phyloP scores from a whole-genome alignment of 306 rosid genomes.

The Rosa multiflora region DNA sequence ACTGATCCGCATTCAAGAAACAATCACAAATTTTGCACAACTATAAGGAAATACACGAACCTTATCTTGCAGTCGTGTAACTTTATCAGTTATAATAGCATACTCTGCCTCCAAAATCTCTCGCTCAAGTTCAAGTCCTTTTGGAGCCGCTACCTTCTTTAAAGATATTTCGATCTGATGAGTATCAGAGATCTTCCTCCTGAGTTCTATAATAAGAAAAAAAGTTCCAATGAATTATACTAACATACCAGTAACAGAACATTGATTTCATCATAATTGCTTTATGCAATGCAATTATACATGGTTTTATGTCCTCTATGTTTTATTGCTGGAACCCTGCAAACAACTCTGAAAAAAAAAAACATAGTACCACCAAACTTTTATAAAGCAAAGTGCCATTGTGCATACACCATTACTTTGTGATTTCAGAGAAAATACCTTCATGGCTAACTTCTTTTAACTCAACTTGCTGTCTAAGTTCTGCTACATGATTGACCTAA shows the following conservation, averaged over 20 bases:
- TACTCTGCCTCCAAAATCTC: slow-evolving; percentile 85
- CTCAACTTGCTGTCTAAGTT: slow-evolving; percentile 60
- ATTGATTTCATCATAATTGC: slow-evolving; percentile 23
- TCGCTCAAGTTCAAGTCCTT: slow-evolving; percentile 74
- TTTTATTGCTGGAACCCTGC: not conserved
- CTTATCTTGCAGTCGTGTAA: slow-evolving; percentile 61
- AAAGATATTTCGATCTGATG: slow-evolving; percentile 50
- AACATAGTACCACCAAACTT: not conserved
- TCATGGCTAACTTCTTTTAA: slow-evolving; percentile 63
- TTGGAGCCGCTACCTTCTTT: slow-evolving; percentile 59
- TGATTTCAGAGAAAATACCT: slow-evolving; percentile 46
- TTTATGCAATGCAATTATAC: not conserved
- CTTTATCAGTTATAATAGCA: slow-evolving; percentile 58
- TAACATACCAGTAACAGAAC: slow-evolving; percentile 14
- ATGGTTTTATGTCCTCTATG: not conserved
- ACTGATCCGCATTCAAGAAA: not conserved
- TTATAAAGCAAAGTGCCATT: not conserved
- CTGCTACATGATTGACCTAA: slow-evolving; percentile 71
- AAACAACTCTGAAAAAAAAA: slow-evolving; percentile 1
- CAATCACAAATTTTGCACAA: not conserved
- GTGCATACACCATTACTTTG: not conserved
- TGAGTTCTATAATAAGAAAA: slow-evolving; percentile 57
- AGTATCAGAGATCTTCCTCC: slow-evolving; percentile 57
- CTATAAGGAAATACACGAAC: slow-evolving; percentile 33
- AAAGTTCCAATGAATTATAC: slow-evolving; percentile 20